Percentiles rank a stretch among this genome's conserved stretches.
Evolutionary conservation across 2,329 filamentous ascomycete species (phyloP).

Genomic region (Bipolaris gigantea): DNA sequence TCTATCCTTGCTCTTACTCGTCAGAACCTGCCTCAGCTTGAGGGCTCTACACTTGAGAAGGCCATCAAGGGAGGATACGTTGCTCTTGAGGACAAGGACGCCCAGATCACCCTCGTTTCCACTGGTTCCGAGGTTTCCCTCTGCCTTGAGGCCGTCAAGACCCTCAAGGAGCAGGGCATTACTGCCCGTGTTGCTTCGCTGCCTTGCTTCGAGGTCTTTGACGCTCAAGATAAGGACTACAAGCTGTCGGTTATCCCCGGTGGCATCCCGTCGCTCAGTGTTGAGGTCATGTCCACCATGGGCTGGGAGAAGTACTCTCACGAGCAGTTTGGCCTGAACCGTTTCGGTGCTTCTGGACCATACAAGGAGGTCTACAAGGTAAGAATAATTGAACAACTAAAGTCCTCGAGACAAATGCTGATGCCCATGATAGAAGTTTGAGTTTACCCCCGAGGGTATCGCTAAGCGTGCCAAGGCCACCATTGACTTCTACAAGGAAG

Average conservation of each 20-base stretch:
- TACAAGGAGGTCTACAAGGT: constrained; percentile 98
- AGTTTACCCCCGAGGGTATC: constrained; percentile 97
- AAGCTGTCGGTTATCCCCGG: constrained; percentile 89
- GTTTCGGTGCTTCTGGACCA: constrained; percentile 94
- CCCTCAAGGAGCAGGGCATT: constrained; percentile 83
- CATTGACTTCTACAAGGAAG: constrained; percentile 96
- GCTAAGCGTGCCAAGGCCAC: constrained; percentile 91
- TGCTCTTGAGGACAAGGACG: constrained; percentile 78
- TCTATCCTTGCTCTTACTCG: constrained; percentile 93
- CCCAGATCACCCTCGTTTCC: constrained; percentile 85
- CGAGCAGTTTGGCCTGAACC: constrained; percentile 99
- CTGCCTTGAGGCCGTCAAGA: constrained; percentile 88
- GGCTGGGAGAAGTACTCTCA: constrained; percentile 99
- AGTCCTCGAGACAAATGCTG: constrained; percentile 20
- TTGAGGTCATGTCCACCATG: constrained; percentile 96
- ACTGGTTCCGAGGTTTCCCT: constrained; percentile 96
- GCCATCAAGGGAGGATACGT: constrained; percentile 96
- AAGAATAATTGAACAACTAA: constrained; percentile 20
- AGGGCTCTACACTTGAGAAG: constrained; percentile 87
- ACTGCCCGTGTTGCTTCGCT: constrained; percentile 91
- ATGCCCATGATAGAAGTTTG: constrained; percentile 80
- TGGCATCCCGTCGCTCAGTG: constrained; percentile 86
- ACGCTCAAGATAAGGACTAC: constrained; percentile 93
- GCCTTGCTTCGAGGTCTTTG: constrained; percentile 97
- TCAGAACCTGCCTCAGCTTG: constrained; percentile 97